Conservation (phyloP, 2,329 filamentous ascomycete species). For the Cucurbitaria berberidis region DNA sequence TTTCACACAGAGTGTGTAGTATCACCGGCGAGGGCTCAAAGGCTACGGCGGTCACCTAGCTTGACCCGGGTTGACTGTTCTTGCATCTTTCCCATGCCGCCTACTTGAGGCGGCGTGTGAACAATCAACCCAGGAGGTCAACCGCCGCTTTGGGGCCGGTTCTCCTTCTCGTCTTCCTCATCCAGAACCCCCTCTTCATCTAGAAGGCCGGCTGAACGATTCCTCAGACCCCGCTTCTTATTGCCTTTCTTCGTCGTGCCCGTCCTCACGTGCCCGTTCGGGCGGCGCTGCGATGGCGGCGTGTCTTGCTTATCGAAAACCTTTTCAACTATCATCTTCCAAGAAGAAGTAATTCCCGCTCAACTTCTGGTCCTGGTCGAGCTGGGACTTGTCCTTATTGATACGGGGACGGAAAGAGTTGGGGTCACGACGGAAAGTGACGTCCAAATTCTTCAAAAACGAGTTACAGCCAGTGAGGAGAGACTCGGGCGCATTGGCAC, state of each 20-base stretch:
- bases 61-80: slow-evolving; percentile 53
- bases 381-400: slow-evolving; percentile 94
- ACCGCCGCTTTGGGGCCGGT: slow-evolving; percentile 63
- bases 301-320: slow-evolving; percentile 59
- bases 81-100: background rate
- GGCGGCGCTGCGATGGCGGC: slow-evolving; percentile 42
- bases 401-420: slow-evolving; percentile 96
- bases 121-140: slow-evolving; percentile 64
- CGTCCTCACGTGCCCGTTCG: slow-evolving; percentile 50
- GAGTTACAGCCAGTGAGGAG: slow-evolving; percentile 94
- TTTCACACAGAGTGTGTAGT: background rate
- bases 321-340: slow-evolving; percentile 80
- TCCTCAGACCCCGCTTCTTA: slow-evolving; percentile 43
- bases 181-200: slow-evolving; percentile 62
- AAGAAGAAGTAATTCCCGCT: slow-evolving; percentile 97
- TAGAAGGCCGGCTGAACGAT: slow-evolving; percentile 43
- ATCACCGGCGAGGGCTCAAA: background rate
- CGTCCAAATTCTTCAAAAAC: slow-evolving; percentile 95
- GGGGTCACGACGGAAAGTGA: slow-evolving; percentile 97
- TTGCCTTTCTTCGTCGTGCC: slow-evolving; percentile 46
- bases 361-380: slow-evolving; percentile 97
- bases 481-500: slow-evolving; percentile 88
- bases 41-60: slow-evolving; percentile 59
- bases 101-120: background rate
- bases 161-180: slow-evolving; percentile 70